A percentile compares a stretch with the other conserved stretches of the same genome.
These are phyloP conservation scores for Populus nigra DNA, from an alignment of 345 rosid species.

Conservation along the genomic window DNA sequence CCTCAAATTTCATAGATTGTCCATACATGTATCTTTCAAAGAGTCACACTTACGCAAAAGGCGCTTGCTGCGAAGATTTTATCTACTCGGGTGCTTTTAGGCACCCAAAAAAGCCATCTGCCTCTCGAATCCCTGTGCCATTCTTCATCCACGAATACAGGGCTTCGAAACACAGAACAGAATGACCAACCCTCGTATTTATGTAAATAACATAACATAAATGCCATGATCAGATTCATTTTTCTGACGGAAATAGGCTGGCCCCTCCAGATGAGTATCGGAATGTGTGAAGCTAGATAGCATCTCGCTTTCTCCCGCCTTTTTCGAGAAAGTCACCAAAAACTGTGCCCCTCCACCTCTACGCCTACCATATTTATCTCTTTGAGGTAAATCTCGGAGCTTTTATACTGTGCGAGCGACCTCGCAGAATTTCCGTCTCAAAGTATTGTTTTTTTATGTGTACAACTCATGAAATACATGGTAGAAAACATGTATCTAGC, in stretches of 20 bases:
- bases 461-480: background rate
- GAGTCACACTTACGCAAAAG: too few relatives aligned
- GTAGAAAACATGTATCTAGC: background rate
- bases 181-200: background rate
- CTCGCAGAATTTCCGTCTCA: background rate
- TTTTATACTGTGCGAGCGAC: background rate
- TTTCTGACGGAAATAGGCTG: background rate
- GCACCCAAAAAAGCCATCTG: background rate
- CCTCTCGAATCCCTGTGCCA: too few relatives aligned
- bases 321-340: constrained; percentile 1
- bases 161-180: background rate
- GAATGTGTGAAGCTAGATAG: background rate
- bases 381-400: background rate
- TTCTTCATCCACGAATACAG: too few relatives aligned
- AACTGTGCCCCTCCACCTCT: background rate
- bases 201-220: too few relatives aligned
- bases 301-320: constrained; percentile 2
- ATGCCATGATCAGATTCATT: background rate
- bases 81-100: background rate
- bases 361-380: background rate
- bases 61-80: constrained; percentile 1
- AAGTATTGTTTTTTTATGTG: background rate
- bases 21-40: background rate
- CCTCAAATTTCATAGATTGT: background rate
- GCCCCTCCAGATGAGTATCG: constrained; percentile 5